Evolutionary conservation across 352 stramenopile genomes (phyloP), one percentile per base, ranked within the genome.

Genomic region (Pythium chondricola): DNA sequence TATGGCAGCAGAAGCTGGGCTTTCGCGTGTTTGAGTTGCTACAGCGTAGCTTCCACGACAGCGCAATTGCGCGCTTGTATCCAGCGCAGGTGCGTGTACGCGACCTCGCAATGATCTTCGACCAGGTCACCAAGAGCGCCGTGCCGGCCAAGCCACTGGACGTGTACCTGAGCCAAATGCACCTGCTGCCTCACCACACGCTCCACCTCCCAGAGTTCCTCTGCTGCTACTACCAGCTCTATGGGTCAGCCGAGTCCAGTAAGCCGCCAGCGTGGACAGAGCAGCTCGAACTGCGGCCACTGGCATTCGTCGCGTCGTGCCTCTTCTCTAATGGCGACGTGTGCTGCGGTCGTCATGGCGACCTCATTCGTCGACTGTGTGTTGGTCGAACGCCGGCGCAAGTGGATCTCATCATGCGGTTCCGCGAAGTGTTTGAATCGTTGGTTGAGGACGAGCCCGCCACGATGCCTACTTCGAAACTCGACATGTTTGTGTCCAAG

Each of bases 181-280:
- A 71, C 1, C 37, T 88, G 5, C 62, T 61, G 2, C 45, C 61
- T 0, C 72, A 85, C 31, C 58, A 82, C 2, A 83, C 71, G 11
- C 46, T 85, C n/a, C 25, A 74, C 5, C 43, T 88, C 0, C 47
- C 76, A 0, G 74, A 88, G 40, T 79, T 85, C 46, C 41, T 88
- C 21, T 88, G 76, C 32, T 85, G 69, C 32, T 85, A 80, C 47
- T 85, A 81, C 21, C 69, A 88, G 39, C 61, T 86, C 0, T 85
- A 84, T 41, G 71, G 71, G 0, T 88, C 66, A 1, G 37, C 24
- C 1, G 43, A 66, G 0, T 44, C 69, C 4, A 48, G 42, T 18
- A 48, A 41, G 8, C 36, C 40, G 11, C 31, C 36, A 24, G 38
- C 10, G n/a, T 72, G 20, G 35, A 55, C 55, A 2, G 56, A 58